These are phyloP conservation scores for Chlorophyllum brunneum DNA, from an alignment of 768 basidiomycete genomes.

Conservation along the genomic window DNA sequence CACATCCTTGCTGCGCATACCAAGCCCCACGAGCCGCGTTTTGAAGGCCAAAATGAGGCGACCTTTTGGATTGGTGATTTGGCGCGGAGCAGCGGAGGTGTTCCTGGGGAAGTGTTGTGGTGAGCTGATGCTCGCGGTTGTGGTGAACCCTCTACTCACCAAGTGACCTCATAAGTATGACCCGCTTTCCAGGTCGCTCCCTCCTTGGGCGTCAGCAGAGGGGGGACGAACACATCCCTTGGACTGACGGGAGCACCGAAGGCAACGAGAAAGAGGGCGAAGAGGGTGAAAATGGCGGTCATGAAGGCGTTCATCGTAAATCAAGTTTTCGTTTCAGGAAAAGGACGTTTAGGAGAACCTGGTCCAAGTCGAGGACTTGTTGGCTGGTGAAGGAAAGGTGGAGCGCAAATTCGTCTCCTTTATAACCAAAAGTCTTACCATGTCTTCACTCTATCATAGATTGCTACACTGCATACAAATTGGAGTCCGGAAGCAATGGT, in stretches of 20 bases:
- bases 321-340: not conserved
- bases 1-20: slow-evolving; percentile 20
- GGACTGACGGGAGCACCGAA: slow-evolving; percentile 22
- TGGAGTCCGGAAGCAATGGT: slow-evolving; percentile 8
- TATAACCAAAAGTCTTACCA: slow-evolving; percentile 4
- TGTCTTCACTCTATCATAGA: slow-evolving; percentile 4
- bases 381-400: slow-evolving; percentile 10
- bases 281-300: slow-evolving; percentile 20
- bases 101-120: slow-evolving; percentile 27
- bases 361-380: not conserved
- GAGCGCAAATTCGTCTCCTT: not conserved
- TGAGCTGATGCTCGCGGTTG: not conserved
- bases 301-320: slow-evolving; percentile 13
- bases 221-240: slow-evolving; percentile 31
- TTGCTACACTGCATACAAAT: not conserved
- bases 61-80: slow-evolving; percentile 41
- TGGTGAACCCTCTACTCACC: slow-evolving; percentile 19
- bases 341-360: not conserved
- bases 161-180: slow-evolving; percentile 25
- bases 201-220: slow-evolving; percentile 22
- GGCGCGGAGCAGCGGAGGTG: slow-evolving; percentile 31
- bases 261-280: slow-evolving; percentile 23
- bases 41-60: slow-evolving; percentile 33
- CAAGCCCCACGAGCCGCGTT: slow-evolving; percentile 24
- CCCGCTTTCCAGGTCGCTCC: slow-evolving; percentile 27